Base-by-base conservation (phyloP, 441 rosid species). In the Aleurites moluccanus region DNA sequence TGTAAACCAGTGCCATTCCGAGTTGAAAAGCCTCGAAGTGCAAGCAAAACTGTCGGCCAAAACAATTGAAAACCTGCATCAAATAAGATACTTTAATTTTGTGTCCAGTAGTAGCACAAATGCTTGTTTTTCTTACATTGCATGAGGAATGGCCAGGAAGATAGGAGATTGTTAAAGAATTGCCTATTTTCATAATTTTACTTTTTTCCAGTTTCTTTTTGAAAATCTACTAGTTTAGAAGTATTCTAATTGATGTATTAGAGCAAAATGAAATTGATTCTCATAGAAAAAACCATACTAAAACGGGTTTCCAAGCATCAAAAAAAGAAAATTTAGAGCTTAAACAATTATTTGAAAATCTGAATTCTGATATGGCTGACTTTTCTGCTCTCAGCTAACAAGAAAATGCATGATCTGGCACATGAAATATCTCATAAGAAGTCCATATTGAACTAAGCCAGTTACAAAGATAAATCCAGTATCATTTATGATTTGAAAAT, bases 21-120 rank as follows among this genome's bases (percentile, higher is more conserved):
- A 93, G 84, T 67, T 85, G 94, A 78, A 90, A 91, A 3, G 95
- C 98, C 88, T 93, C 98, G 25, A 93, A 93, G 77, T 93, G 97
- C 75, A 93, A 84, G 69, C 98, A 93, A 79, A 93, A 93, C 49
- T 93, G 94, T 67, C 90, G 74, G 15, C 94, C 97, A 10, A 89
- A 93, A 80, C 97, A 91, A 82, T 89, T 90, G 84, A 90, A 90
- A 42, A 93, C 88, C 97, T 91, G 87, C 64, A 83, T 47, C 75
- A 60, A 72, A 72, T 35, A 10, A 67, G n/a, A 57, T 18, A 52
- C 8, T 20, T 53, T 18, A 20, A 42, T 42, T 33, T 33, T 33
- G 3, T 33, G 38, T 33, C 38, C 38, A 33, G 38, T 2, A 33
- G 38, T 42, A 42, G 45, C 45, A 42, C 45, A 42, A 42, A 42